Base-by-base conservation (phyloP, 2,329 filamentous ascomycete genomes). In the Beauveria pseudobassiana region DNA sequence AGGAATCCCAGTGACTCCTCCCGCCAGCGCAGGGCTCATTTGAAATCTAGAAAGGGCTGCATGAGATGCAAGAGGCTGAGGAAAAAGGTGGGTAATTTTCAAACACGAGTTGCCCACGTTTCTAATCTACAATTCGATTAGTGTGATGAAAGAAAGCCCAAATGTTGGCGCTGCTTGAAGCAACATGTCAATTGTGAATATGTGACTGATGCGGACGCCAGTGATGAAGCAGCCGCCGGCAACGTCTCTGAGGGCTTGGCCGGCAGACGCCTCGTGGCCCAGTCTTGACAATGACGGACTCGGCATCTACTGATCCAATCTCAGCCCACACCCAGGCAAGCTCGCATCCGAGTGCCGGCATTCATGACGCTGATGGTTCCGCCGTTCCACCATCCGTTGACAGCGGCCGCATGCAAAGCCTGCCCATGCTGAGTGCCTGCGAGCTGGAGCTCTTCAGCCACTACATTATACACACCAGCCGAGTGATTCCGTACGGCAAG, bases 381-480 rank as follows among this genome's bases (percentile, higher is more conserved):
- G 55, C 42, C 2, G 40, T 26, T 5, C 20, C 38, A 2, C 42
- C 42, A 5, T 14, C 26, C 1, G 40, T 7, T 9, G 38, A 10
- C 22, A 30, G 43, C 34, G 28, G 6, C 14, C 22, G 8, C 30
- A 24, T 30, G 22, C 26, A 18, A 12, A 52, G 14, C 30, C 34
- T 42, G 2, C 28, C 55, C 54, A 59, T 46, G 55, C 61, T 24
- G 45, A 34, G 38, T 20, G 49, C 58, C 0, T 60, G 62, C 16
- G 76, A 78, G 28, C 67, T 77, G 1, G 69, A 71, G 9, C 71
- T 79, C 0, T 63, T 79, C 2, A 69, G 69, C 26, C 76, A 79
- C 63, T 79, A 76, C 50, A 69, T 78, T 45, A 71, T 73, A 0
- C 76, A 78, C 63, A 77, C 77, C 0, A 74, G 75, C 46, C 71